phyloP scores from a whole-genome alignment of 371 early-diverging fungal species.

The Chytridiales sp. region DNA sequence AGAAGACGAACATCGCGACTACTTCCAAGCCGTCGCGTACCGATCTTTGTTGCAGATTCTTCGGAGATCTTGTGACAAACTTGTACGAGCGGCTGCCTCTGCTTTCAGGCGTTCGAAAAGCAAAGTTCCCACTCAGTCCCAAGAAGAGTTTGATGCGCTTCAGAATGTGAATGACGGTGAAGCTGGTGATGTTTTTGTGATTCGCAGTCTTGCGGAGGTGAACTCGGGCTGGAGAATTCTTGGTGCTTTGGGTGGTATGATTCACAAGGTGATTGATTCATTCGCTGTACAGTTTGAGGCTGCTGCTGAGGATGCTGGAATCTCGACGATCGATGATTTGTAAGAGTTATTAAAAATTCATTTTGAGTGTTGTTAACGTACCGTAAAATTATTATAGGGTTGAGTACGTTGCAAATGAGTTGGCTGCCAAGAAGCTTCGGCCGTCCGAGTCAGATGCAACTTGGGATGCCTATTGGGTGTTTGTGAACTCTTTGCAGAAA shows the following conservation, averaged over 20 bases:
- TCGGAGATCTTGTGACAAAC: neutral
- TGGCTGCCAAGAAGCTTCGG: conserved; percentile 26
- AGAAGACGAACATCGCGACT: conserved; percentile 3
- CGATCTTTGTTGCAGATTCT: conserved; percentile 5
- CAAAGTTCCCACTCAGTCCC: too few species aligned
- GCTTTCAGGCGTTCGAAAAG: too few species aligned
- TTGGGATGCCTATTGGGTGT: conserved; percentile 37
- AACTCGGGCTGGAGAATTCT: conserved; percentile 35
- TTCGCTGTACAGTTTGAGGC: conserved; percentile 21
- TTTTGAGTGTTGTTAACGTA: neutral
- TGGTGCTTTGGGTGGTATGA: conserved; percentile 32
- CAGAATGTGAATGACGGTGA: neutral
- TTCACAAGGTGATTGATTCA: conserved; percentile 23
- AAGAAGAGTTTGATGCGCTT: too few species aligned
- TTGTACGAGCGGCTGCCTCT: neutral
- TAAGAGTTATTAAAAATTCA: conserved; percentile 11
- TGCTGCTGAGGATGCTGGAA: conserved; percentile 21
- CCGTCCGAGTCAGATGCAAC: conserved; percentile 28
- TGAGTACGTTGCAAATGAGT: conserved; percentile 17
- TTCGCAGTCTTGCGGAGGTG: conserved; percentile 13
- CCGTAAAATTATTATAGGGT: conserved; percentile 15
- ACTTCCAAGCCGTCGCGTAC: conserved; percentile 14
- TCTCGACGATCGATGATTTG: conserved; percentile 32
- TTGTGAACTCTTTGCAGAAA: conserved; percentile 34
- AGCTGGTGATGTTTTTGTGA: neutral